Percentiles rank a stretch among this genome's conserved stretches.
phyloP scores from a whole-genome alignment of 441 rosid genomes.

The Adansonia grandidieri region DNA sequence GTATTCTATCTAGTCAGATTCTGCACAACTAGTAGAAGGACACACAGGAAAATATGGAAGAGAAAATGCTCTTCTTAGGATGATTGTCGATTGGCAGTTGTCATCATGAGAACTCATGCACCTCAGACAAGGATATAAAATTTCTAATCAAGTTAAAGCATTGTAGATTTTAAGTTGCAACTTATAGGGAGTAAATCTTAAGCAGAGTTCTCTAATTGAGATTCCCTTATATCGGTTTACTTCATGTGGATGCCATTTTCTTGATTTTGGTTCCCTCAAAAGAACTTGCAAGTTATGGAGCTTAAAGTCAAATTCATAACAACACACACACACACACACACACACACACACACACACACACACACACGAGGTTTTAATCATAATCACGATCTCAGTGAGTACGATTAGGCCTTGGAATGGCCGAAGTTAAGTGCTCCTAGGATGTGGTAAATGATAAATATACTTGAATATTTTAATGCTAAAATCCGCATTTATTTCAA shows the following conservation, averaged over 20 bases:
- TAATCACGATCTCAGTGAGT: neutral
- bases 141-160: neutral
- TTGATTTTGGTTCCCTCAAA: neutral
- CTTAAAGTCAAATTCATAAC: constrained; percentile 7
- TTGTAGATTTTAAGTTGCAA: constrained; percentile 1
- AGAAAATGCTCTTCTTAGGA: neutral
- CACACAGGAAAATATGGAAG: neutral
- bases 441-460: neutral
- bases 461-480: neutral
- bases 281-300: constrained; percentile 2
- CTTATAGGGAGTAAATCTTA: neutral
- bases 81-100: neutral
- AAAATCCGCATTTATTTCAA: neutral
- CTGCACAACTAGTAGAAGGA: constrained; percentile 4
- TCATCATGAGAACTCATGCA: neutral
- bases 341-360: too few species aligned
- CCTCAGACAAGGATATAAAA: neutral
- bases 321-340: neutral
- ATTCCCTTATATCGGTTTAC: neutral
- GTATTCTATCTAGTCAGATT: neutral
- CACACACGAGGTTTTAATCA: neutral
- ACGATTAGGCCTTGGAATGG: neutral
- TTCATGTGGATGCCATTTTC: neutral
- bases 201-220: neutral
- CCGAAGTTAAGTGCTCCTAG: neutral